Evolutionary conservation across 495 filamentous ascomycete species (phyloP), one percentile per base, ranked within the genome.

Genomic region (Alectoria sarmentosa): DNA sequence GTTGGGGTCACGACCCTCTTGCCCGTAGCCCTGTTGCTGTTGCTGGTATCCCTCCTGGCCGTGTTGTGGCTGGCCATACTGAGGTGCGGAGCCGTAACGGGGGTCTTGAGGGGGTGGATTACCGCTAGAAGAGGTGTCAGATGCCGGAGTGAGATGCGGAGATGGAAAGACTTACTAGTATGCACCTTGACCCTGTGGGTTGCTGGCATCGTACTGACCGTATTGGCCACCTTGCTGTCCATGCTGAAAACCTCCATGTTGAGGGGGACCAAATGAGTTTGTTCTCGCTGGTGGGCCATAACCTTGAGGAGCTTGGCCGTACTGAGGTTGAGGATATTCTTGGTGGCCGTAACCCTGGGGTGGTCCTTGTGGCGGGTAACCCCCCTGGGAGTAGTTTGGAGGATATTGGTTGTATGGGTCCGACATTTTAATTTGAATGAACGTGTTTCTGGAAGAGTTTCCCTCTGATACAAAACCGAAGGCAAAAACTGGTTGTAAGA

Each of bases 371-470:
- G 66, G 71, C 13, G 69, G 70, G 60, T 78, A 73, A 28, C 74
- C 73, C 58, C 74, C 73, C 58, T 74, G 66, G 21, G 49, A 34
- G 44, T 75, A 73, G 54, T 69, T 69, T 36, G 73, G 73, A 17
- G 70, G 57, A 44, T 78, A 74, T 64, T 73, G 72, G 58, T 81
- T 76, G 73, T 83, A 83, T 23, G 78, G 78, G 57, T 78, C 80
- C 10, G 78, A 80, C 80, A 82, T 82, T 60, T 54, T 63, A 30
- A 13, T n/a, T 59, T 8, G n/a, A 28, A 9, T 42, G 13, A 3
- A 21, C 13, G 57, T 28, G 36, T 37, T 37, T 37, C 36, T 46
- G 9, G 6, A 17, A 14, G 6, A 34, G 17, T 3, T 34, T 17
- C 0, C 9, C 7, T 32, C 49, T 52, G 10, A 2, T 17, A 54